A percentile compares a stretch with the other conserved stretches of the same genome.
These are phyloP conservation scores for Hygrophoropsis aurantiaca DNA, from an alignment of 768 basidiomycete genomes.

Conservation along the genomic window DNA sequence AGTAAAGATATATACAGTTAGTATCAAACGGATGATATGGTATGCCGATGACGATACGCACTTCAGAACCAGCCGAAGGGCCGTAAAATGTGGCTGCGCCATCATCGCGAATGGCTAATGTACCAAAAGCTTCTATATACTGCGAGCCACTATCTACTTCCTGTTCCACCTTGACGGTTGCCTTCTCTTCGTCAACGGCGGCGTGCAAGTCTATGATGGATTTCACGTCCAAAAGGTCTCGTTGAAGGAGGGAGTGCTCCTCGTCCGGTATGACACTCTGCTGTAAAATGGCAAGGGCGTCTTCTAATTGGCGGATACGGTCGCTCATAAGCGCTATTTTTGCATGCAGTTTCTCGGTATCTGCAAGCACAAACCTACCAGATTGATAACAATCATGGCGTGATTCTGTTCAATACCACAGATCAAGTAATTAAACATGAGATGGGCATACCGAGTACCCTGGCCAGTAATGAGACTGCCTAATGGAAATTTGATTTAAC, in stretches of 20 bases:
- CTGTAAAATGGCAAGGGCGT: slow-evolving; percentile 60
- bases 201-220: slow-evolving; percentile 68
- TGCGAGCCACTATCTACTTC: slow-evolving; percentile 39
- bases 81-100: slow-evolving; percentile 73
- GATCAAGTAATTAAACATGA: not conserved
- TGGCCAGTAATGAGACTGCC: slow-evolving; percentile 74
- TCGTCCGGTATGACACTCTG: slow-evolving; percentile 44
- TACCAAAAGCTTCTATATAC: slow-evolving; percentile 70
- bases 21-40: slow-evolving; percentile 14
- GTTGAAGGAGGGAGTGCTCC: slow-evolving; percentile 56
- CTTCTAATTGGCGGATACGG: slow-evolving; percentile 70
- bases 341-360: slow-evolving; percentile 66
- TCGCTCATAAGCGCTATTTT: slow-evolving; percentile 70
- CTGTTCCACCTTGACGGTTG: slow-evolving; percentile 24
- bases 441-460: slow-evolving; percentile 59
- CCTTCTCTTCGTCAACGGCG: slow-evolving; percentile 45
- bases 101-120: slow-evolving; percentile 65
- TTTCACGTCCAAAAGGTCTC: slow-evolving; percentile 64
- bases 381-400: not conserved
- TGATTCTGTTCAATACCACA: slow-evolving; percentile 1
- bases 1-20: not conserved
- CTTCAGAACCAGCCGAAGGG: slow-evolving; percentile 72
- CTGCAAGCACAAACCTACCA: slow-evolving; percentile 65
- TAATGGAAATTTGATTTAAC: slow-evolving; percentile 5
- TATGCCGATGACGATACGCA: slow-evolving; percentile 34